Conservation (phyloP, 169 alveolate genomes). For the Blepharisma undulans region DNA sequence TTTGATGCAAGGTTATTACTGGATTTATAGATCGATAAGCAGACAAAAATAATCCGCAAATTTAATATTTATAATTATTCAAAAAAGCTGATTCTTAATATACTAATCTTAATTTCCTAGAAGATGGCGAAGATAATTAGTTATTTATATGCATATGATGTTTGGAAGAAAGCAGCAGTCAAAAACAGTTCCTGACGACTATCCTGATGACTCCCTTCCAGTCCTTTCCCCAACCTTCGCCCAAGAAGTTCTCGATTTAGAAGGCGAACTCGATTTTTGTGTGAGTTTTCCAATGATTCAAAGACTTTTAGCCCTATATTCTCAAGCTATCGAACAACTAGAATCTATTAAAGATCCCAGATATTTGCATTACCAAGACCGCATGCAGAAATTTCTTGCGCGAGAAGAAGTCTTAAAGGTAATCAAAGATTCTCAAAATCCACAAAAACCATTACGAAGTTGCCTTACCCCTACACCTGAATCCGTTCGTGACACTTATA, state of each 20-base stretch:
- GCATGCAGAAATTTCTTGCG: slow-evolving; percentile 27
- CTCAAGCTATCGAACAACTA: slow-evolving; percentile 50
- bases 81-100: not conserved
- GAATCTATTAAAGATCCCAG: slow-evolving; percentile 53
- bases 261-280: not conserved
- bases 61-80: too few species aligned
- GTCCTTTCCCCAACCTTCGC: slow-evolving; percentile 9
- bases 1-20: too few species aligned
- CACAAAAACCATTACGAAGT: not conserved
- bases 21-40: too few species aligned
- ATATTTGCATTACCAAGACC: slow-evolving; percentile 48
- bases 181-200: not conserved
- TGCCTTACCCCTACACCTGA: not conserved
- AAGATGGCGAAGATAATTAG: not conserved
- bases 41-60: too few species aligned
- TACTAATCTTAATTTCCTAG: not conserved
- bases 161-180: not conserved
- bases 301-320: slow-evolving; percentile 47
- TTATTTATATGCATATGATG: not conserved
- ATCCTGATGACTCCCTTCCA: not conserved
- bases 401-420: slow-evolving; percentile 3
- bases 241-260: slow-evolving; percentile 16
- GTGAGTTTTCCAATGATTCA: slow-evolving; percentile 16
- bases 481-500: not conserved
- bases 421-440: not conserved